phyloP scores from a whole-genome alignment of 139 green algal species.

The Chlorella sp. region DNA sequence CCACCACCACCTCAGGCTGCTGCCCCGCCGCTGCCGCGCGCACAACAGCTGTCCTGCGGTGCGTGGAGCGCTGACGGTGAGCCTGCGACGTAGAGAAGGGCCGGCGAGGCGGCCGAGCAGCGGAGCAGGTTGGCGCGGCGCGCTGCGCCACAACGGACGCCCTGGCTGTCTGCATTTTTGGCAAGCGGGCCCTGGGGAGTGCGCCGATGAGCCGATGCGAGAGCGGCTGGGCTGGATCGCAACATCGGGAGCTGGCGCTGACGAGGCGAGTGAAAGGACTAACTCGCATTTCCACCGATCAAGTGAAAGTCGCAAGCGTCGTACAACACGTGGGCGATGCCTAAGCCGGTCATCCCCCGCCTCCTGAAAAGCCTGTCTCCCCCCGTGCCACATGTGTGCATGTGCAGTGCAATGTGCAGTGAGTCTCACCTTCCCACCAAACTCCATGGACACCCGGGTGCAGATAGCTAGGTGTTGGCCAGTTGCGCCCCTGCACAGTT shows the following conservation, averaged over 20 bases:
- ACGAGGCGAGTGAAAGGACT: neutral
- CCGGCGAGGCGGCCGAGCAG: neutral
- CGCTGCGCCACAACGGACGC: neutral
- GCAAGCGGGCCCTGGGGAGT: neutral
- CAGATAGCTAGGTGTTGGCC: too few relatives aligned
- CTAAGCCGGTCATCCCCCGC: too few relatives aligned
- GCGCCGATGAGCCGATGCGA: neutral
- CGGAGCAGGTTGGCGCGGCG: neutral
- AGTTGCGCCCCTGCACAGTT: too few relatives aligned
- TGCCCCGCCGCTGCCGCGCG: neutral
- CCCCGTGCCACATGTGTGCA: too few relatives aligned
- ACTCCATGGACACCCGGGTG: too few relatives aligned
- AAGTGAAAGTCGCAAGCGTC: too few relatives aligned
- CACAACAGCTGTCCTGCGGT: neutral
- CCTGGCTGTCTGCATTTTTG: neutral
- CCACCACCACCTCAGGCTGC: constrained; percentile 24
- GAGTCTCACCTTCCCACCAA: too few relatives aligned
- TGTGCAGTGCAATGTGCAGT: too few relatives aligned
- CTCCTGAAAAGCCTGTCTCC: too few relatives aligned
- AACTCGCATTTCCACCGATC: too few relatives aligned
- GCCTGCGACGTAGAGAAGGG: neutral
- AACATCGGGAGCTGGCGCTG: neutral
- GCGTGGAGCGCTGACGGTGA: neutral
- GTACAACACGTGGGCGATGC: too few relatives aligned
- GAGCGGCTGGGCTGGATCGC: neutral